phyloP scores from a whole-genome alignment of 2,329 filamentous ascomycete genomes.

The Fusarium graminum region DNA sequence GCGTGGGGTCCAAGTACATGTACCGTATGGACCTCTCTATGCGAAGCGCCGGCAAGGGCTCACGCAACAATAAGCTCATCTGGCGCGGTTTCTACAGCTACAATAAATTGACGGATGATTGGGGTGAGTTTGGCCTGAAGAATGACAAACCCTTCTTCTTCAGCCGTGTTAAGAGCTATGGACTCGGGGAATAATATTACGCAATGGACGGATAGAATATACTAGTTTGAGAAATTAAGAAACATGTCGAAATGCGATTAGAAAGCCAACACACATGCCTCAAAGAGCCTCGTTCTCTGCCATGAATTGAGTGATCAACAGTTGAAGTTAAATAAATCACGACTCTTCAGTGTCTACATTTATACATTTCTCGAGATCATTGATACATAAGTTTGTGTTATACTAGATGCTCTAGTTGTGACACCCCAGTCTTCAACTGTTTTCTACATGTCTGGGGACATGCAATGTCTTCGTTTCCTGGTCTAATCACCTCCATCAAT shows the following conservation, averaged over 20 bases:
- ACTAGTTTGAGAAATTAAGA: background rate
- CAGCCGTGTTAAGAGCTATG: constrained; percentile 74
- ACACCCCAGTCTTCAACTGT: constrained; percentile 13
- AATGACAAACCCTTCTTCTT: constrained; percentile 77
- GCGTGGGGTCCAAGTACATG: constrained; percentile 80
- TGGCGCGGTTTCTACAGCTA: constrained; percentile 96
- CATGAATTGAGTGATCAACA: background rate
- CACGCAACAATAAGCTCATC: constrained; percentile 85
- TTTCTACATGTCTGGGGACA: constrained; percentile 16
- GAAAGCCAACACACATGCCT: background rate
- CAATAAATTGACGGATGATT: constrained; percentile 89
- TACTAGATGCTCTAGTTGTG: constrained; percentile 15
- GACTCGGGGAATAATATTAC: constrained; percentile 56
- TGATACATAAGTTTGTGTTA: constrained; percentile 23
- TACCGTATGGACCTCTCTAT: constrained; percentile 86
- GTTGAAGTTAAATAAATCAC: background rate
- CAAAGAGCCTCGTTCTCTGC: background rate
- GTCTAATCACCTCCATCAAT: constrained; percentile 8
- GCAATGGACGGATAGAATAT: background rate
- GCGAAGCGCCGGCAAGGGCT: constrained; percentile 70
- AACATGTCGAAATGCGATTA: background rate
- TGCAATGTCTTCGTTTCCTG: constrained; percentile 8
- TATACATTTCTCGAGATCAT: constrained; percentile 1
- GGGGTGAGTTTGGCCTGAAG: constrained; percentile 80
- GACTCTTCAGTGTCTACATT: background rate